phyloP scores from a whole-genome alignment of 2,329 filamentous ascomycete genomes.

The Pseudogymnoascus sp. region DNA sequence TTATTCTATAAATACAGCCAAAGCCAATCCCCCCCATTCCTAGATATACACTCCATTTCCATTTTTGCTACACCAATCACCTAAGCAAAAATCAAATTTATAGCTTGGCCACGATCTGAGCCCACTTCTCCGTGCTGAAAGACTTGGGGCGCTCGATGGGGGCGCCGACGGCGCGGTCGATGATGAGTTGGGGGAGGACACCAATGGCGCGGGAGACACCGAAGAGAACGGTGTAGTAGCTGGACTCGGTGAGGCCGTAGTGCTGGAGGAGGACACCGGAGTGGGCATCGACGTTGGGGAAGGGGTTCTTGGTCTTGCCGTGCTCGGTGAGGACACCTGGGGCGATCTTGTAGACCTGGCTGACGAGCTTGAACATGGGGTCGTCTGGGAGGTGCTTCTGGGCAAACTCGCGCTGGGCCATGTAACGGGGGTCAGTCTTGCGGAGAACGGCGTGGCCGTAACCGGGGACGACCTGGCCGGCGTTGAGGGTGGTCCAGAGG shows the following conservation, averaged over 20 bases:
- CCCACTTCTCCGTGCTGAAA: constrained; percentile 95
- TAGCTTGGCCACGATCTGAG: constrained; percentile 88
- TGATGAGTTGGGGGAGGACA: constrained; percentile 98
- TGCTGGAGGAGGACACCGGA: constrained; percentile 98
- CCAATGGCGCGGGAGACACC: constrained; percentile 96
- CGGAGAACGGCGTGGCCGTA: constrained; percentile 98
- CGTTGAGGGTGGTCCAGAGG: constrained; percentile 95
- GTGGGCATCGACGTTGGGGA: constrained; percentile 97
- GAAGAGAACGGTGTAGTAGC: constrained; percentile 99
- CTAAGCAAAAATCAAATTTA: constrained; percentile 41
- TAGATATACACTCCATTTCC: constrained; percentile 24
- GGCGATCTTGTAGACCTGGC: constrained; percentile 99
- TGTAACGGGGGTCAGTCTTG: constrained; percentile 99
- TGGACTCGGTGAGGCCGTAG: constrained; percentile 97
- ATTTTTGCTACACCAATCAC: constrained; percentile 17
- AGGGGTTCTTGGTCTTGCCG: constrained; percentile 99
- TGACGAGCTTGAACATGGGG: constrained; percentile 99
- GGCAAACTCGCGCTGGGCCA: constrained; percentile 94
- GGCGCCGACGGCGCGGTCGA: constrained; percentile 92
- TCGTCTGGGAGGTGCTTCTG: constrained; percentile 81
- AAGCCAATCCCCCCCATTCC: constrained; percentile 22
- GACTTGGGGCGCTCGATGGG: constrained; percentile 99
- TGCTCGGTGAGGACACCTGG: constrained; percentile 97
- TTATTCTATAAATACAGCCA: constrained; percentile 29
- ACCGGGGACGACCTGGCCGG: constrained; percentile 90